Conservation (phyloP, 1,284 basidiomycete species). For the Malassezia furfur region DNA sequence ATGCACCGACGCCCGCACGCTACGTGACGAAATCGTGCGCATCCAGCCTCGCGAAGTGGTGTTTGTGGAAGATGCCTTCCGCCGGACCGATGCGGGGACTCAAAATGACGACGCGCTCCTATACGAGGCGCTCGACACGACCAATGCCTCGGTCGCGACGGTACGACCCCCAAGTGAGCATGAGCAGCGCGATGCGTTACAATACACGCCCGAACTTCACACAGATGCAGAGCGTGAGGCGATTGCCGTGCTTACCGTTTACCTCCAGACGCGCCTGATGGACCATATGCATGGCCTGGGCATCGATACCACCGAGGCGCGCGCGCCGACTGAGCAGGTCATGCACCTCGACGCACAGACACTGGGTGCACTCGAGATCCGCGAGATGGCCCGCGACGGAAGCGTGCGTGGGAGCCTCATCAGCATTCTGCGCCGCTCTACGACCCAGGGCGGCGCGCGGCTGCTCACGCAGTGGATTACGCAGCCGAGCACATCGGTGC, state of each 20-base stretch:
- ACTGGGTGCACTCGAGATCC: conserved; percentile 37
- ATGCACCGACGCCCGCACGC: conserved; percentile 23
- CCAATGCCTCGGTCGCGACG: background rate
- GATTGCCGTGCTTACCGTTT: conserved; percentile 27
- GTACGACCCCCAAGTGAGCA: background rate
- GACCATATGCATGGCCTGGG: conserved; percentile 19
- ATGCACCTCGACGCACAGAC: conserved; percentile 46
- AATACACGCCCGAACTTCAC: background rate
- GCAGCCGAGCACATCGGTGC: conserved; percentile 28
- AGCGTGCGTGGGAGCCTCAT: conserved; percentile 34
- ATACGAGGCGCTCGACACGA: conserved; percentile 15
- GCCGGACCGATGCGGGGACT: background rate
- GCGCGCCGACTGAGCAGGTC: conserved; percentile 6
- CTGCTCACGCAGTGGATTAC: conserved; percentile 38
- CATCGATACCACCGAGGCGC: conserved; percentile 10
- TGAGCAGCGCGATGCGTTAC: background rate
- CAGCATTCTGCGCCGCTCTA: conserved; percentile 35
- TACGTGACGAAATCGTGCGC: conserved; percentile 41
- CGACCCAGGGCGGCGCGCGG: conserved; percentile 39
- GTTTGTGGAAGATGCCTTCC: conserved; percentile 11
- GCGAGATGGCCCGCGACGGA: conserved; percentile 22
- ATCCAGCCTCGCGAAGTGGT: conserved; percentile 38
- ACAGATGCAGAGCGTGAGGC: conserved; percentile 19
- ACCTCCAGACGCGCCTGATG: conserved; percentile 37
- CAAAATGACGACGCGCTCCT: conserved; percentile 11